phyloP scores from a whole-genome alignment of 495 filamentous ascomycete species.

The Aspergillus kassunensis region DNA sequence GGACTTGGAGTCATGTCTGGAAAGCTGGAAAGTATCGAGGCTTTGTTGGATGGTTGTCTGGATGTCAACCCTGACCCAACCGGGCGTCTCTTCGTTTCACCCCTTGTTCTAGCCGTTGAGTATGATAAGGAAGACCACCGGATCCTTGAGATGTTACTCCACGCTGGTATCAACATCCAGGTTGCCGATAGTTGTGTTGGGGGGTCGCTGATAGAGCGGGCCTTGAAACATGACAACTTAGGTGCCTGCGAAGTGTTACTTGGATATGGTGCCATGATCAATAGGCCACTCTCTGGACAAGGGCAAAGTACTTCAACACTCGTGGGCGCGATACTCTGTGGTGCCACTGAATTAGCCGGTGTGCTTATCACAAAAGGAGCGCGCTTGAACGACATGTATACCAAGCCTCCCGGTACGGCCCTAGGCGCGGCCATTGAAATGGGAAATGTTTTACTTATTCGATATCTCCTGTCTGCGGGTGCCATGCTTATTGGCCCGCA shows the following conservation, averaged over 20 bases:
- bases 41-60: background rate
- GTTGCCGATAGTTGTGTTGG: background rate
- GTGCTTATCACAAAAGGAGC: background rate
- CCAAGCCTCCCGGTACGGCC: background rate
- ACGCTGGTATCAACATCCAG: background rate
- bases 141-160: background rate
- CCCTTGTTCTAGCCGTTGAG: background rate
- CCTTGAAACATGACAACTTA: background rate
- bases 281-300: background rate
- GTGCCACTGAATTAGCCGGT: background rate
- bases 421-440: conserved; percentile 5
- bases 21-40: background rate
- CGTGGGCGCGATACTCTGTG: background rate
- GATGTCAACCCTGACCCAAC: background rate
- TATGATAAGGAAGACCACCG: background rate
- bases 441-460: background rate
- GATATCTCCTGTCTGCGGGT: background rate
- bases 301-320: background rate
- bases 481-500: background rate
- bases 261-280: background rate
- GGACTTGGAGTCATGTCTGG: background rate
- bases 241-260: background rate
- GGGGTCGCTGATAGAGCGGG: background rate
- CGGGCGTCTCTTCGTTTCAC: background rate
- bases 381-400: conserved; percentile 5